A percentile compares a stretch with the other conserved stretches of the same genome.
phyloP scores from a whole-genome alignment of 2,329 filamentous ascomycete species.

The Microcera coccophila region DNA sequence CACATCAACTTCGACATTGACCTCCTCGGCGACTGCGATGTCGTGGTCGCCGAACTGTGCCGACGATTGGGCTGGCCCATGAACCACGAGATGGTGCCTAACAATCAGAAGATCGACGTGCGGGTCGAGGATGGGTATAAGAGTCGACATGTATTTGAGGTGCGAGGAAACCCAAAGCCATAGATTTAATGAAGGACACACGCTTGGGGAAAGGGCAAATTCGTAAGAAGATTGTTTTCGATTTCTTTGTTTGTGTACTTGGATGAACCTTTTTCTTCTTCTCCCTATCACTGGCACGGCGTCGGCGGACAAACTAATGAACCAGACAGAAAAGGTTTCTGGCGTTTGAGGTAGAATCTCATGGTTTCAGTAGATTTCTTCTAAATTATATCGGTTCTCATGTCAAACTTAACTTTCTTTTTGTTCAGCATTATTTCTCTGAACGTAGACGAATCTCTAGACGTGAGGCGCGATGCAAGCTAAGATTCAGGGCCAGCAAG shows the following conservation, averaged over 20 bases:
- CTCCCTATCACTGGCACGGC: slow-evolving; percentile 19
- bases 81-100: slow-evolving; percentile 77
- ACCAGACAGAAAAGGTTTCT: slow-evolving; percentile 1
- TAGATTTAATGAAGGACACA: neutral
- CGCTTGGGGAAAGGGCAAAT: no score
- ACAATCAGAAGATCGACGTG: slow-evolving; percentile 59
- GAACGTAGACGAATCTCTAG: no score
- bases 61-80: slow-evolving; percentile 76
- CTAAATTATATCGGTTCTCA: no score
- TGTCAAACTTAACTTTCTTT: no score
- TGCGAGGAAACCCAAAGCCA: slow-evolving; percentile 1
- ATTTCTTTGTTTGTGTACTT: neutral
- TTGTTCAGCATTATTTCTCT: no score
- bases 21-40: slow-evolving; percentile 90
- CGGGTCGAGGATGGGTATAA: slow-evolving; percentile 32
- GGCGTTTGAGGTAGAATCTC: neutral
- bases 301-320: slow-evolving; percentile 17
- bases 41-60: slow-evolving; percentile 83
- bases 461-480: no score
- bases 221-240: no score
- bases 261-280: slow-evolving; percentile 1
- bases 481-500: no score
- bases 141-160: slow-evolving; percentile 38
- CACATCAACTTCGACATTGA: slow-evolving; percentile 97
- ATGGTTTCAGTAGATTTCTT: no score